These are phyloP conservation scores for Talaromyces rugulosus DNA, from an alignment of 2,329 filamentous ascomycete species.

Conservation along the genomic window DNA sequence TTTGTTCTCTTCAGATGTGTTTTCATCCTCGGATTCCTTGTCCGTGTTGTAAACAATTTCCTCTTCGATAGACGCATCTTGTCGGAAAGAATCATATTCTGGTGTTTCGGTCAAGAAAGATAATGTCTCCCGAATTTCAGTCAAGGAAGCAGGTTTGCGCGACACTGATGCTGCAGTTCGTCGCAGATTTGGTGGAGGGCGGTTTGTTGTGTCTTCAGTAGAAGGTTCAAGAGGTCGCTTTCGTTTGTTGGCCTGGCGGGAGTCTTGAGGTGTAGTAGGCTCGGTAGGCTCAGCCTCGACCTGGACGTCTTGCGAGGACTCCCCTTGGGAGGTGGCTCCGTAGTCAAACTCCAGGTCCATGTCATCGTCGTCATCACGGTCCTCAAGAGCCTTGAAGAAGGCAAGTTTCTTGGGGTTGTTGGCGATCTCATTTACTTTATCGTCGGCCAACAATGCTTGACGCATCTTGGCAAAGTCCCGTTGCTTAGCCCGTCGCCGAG, in stretches of 20 bases:
- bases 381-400: constrained; percentile 86
- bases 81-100: constrained; percentile 52
- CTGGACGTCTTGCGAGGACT: constrained; percentile 23
- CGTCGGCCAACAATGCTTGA: constrained; percentile 79
- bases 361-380: constrained; percentile 65
- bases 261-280: constrained; percentile 14
- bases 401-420: constrained; percentile 84
- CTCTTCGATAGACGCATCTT: constrained; percentile 49
- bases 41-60: constrained; percentile 45
- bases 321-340: constrained; percentile 39
- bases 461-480: constrained; percentile 88
- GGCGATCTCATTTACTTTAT: constrained; percentile 85
- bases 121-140: constrained; percentile 77
- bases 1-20: constrained; percentile 18
- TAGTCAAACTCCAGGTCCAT: constrained; percentile 74
- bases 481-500: constrained; percentile 75
- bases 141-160: constrained; percentile 68
- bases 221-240: constrained; percentile 40
- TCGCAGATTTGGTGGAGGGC: constrained; percentile 58
- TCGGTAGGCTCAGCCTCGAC: constrained; percentile 19
- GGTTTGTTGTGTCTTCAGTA: constrained; percentile 42
- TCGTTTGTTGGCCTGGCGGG: constrained; percentile 26
- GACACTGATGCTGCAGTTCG: constrained; percentile 52
- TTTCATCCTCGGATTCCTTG: constrained; percentile 22
- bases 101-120: constrained; percentile 74